A percentile compares a stretch with the other conserved stretches of the same genome.
Conservation (phyloP, 139 green algal species). For the Chlamydomonas sp. region DNA sequence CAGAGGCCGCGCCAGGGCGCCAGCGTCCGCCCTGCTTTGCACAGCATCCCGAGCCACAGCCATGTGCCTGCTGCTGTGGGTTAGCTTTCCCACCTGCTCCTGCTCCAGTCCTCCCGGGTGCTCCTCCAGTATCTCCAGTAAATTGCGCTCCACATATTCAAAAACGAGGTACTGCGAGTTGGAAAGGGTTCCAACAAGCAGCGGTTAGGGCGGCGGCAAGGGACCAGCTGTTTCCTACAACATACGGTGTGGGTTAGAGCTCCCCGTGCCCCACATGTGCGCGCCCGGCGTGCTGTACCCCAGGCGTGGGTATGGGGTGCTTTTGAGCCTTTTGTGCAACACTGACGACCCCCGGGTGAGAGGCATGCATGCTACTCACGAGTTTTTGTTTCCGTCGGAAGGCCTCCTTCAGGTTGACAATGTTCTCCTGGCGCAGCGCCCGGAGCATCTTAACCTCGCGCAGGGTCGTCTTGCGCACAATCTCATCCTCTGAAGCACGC, state of each 20-base stretch:
- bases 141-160: conserved; percentile 89
- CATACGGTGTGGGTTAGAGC: no score
- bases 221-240: not conserved
- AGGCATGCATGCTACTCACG: conserved; percentile 43
- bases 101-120: conserved; percentile 60
- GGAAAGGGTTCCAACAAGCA: no score
- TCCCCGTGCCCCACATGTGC: no score
- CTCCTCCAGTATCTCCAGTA: conserved; percentile 85
- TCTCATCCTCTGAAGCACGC: conserved; percentile 73
- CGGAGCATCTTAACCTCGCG: conserved; percentile 90
- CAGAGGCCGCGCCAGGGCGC: no score
- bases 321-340: not conserved
- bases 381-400: conserved; percentile 87
- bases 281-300: no score
- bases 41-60: not conserved
- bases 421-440: conserved; percentile 81
- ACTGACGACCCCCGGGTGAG: not conserved
- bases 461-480: conserved; percentile 87
- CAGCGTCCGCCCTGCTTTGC: no score
- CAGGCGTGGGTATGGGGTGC: no score
- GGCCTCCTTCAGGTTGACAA: conserved; percentile 91
- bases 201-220: not conserved
- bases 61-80: no score
- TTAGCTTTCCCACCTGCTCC: conserved; percentile 53
- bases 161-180: conserved; percentile 88